A percentile compares a stretch with the other conserved stretches of the same genome.
phyloP scores from a whole-genome alignment of 75 land plant genomes.

The Adiantum capillusveneris region DNA sequence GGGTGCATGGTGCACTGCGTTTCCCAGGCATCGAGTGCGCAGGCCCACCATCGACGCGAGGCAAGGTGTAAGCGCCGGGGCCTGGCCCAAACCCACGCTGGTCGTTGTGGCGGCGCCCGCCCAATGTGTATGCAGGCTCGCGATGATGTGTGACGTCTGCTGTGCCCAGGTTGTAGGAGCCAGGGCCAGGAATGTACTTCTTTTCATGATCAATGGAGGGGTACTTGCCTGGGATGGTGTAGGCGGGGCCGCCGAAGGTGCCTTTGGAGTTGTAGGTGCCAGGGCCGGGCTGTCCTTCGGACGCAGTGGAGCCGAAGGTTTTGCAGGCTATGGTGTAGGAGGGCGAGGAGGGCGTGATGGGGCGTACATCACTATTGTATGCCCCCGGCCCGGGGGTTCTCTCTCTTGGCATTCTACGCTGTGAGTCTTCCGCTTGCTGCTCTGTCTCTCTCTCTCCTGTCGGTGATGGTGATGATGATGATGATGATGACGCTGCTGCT shows the following conservation, averaged over 20 bases:
- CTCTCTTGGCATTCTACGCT: conserved; percentile 10
- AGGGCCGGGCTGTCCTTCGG: conserved; percentile 11
- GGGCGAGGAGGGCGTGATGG: conserved; percentile 17
- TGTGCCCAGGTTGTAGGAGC: conserved; percentile 2
- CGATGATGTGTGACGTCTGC: background rate
- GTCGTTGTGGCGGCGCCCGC: background rate
- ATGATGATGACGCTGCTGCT: no score
- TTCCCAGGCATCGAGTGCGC: conserved; percentile 7
- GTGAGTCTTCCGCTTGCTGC: no score
- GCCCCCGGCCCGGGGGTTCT: conserved; percentile 21
- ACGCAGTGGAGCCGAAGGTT: background rate
- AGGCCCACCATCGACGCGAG: background rate
- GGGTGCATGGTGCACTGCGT: background rate
- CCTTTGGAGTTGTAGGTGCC: conserved; percentile 9
- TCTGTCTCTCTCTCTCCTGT: no score
- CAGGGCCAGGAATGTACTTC: conserved; percentile 11
- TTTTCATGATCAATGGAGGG: background rate
- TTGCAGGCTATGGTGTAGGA: conserved; percentile 11
- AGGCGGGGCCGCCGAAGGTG: conserved; percentile 5
- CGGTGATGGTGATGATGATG: no score
- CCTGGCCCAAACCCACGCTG: background rate
- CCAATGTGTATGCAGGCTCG: conserved; percentile 12
- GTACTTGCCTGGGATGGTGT: conserved; percentile 5
- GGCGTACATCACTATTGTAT: conserved; percentile 10
- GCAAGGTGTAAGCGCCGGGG: conserved; percentile 8